A percentile compares a stretch with the other conserved stretches of the same genome.
Conservation (phyloP, 371 early-diverging fungal genomes). For the Batkoa obscura region DNA sequence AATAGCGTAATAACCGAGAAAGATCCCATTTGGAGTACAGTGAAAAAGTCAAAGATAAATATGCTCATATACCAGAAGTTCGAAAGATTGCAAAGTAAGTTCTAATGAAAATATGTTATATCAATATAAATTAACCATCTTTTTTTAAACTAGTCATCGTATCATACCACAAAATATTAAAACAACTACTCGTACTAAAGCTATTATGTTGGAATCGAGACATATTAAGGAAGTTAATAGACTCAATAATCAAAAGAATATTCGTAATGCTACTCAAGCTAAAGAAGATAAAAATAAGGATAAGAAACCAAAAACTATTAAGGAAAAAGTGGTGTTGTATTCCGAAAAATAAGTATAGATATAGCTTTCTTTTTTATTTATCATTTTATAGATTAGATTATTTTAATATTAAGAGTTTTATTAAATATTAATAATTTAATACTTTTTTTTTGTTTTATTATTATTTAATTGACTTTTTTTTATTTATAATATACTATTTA, state of each 20-base stretch:
- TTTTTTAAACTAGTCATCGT: conserved; percentile 36
- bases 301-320: not conserved
- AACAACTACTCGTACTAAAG: conserved; percentile 53
- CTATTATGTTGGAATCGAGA: conserved; percentile 53
- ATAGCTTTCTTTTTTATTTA: not conserved
- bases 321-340: not conserved
- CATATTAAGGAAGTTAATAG: conserved; percentile 65
- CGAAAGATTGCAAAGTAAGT: conserved; percentile 47
- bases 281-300: not conserved
- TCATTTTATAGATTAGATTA: not conserved
- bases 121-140: not conserved
- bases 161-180: conserved; percentile 67
- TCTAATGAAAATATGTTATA: not conserved
- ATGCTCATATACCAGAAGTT: conserved; percentile 82
- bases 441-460: too few species aligned
- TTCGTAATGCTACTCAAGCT: not conserved
- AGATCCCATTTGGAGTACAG: conserved; percentile 60
- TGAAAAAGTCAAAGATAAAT: conserved; percentile 83
- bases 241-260: conserved; percentile 2
- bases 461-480: too few species aligned
- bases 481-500: too few species aligned
- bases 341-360: not conserved
- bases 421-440: too few species aligned
- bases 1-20: conserved; percentile 48
- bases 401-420: too few species aligned